Conservation (phyloP, 306 rosid species). For the Vigna reflexopilosa region DNA sequence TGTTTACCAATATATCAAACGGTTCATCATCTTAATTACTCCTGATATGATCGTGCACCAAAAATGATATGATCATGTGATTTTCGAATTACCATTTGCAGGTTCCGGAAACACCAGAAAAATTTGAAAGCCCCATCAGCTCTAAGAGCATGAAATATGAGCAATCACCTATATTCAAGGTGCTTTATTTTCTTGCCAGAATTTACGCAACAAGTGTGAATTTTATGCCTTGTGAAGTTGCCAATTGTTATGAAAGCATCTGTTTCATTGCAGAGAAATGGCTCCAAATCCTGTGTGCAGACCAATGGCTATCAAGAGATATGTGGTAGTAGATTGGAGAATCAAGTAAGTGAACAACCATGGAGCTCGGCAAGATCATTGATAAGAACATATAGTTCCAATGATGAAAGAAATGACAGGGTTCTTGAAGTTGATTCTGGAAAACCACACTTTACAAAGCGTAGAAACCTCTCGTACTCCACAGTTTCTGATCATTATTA, state of each 20-base stretch:
- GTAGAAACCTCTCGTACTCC: slow-evolving; percentile 61
- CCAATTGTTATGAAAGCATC: slow-evolving; percentile 26
- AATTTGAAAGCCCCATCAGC: slow-evolving; percentile 66
- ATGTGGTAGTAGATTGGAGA: slow-evolving; percentile 44
- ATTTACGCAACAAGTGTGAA: neutral
- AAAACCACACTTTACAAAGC: slow-evolving; percentile 52
- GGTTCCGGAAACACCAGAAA: slow-evolving; percentile 96
- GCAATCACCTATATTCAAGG: slow-evolving; percentile 57
- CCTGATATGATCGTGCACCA: neutral
- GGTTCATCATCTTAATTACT: slow-evolving; percentile 7
- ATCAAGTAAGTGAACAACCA: slow-evolving; percentile 50
- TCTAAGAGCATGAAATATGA: slow-evolving; percentile 66
- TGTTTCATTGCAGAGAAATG: slow-evolving; percentile 61
- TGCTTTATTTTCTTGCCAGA: slow-evolving; percentile 36
- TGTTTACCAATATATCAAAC: neutral
- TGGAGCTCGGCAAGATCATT: slow-evolving; percentile 52
- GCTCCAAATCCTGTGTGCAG: slow-evolving; percentile 59
- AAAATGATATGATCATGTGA: slow-evolving; percentile 14
- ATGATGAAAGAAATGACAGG: slow-evolving; percentile 59
- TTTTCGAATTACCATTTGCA: slow-evolving; percentile 38
- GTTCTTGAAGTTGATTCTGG: slow-evolving; percentile 67
- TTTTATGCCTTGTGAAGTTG: neutral
- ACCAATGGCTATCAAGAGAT: slow-evolving; percentile 46
- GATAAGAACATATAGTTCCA: slow-evolving; percentile 37
- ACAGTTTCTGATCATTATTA: slow-evolving; percentile 48